phyloP scores from a whole-genome alignment of 306 rosid species.

The Castanospermum australe region DNA sequence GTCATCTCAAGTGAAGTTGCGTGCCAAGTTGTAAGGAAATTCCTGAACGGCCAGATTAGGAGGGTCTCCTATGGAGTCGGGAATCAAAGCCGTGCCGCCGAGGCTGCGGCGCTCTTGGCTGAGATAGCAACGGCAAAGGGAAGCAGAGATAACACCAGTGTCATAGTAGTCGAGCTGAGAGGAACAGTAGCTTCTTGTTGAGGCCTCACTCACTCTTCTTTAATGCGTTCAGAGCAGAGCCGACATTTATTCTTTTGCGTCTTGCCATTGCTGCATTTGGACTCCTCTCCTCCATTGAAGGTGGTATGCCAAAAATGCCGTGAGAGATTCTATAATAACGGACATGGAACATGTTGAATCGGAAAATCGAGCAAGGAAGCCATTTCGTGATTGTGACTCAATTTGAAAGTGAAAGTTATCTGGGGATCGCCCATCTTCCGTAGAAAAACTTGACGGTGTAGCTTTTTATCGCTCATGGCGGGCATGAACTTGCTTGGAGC shows the following conservation, averaged over 20 bases:
- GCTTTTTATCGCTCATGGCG: neutral
- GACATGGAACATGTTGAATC: neutral
- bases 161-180: conserved; percentile 68
- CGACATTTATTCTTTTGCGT: neutral
- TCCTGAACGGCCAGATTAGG: conserved; percentile 43
- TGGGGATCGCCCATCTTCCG: neutral
- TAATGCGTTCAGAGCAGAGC: neutral
- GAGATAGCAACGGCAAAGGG: conserved; percentile 82
- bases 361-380: neutral
- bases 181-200: conserved; percentile 33
- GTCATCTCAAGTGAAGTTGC: conserved; percentile 69
- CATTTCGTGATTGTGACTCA: neutral
- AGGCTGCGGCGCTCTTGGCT: conserved; percentile 67
- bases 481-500: neutral
- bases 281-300: neutral
- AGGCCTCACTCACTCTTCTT: neutral
- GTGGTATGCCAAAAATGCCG: neutral
- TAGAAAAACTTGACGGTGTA: neutral
- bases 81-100: conserved; percentile 37
- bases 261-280: neutral
- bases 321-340: neutral
- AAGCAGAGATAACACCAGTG: conserved; percentile 85
- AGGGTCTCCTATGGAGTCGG: conserved; percentile 19
- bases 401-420: neutral
- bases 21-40: conserved; percentile 66